phyloP scores from a whole-genome alignment of 2,329 filamentous ascomycete genomes.

The Calonectria leucothoes region DNA sequence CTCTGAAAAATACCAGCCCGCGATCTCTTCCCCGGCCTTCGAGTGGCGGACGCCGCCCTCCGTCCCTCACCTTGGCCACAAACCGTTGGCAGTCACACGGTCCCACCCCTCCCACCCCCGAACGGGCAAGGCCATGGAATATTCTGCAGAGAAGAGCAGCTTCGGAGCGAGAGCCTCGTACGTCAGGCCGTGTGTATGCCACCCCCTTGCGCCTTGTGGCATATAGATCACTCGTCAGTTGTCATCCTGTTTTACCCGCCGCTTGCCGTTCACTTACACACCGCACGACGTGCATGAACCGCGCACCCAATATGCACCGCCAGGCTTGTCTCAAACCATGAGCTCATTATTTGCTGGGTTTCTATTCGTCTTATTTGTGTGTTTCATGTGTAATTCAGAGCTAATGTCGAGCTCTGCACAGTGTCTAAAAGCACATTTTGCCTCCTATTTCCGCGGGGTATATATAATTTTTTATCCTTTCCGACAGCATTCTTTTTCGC shows the following conservation, averaged over 20 bases:
- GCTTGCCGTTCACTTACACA: constrained; percentile 11
- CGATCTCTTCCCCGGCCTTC: constrained; percentile 8
- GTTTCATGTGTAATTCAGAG: constrained; percentile 11
- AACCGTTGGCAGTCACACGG: constrained; percentile 3
- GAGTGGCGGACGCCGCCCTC: neutral
- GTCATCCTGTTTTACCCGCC: neutral
- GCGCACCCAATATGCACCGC: neutral
- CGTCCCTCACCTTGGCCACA: constrained; percentile 12
- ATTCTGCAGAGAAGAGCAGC: neutral
- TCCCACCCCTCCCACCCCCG: constrained; percentile 14
- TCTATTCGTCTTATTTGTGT: constrained; percentile 3
- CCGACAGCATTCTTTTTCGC: constrained; percentile 1
- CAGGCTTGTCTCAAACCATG: neutral
- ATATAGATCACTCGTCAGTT: neutral
- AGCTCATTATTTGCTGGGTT: neutral
- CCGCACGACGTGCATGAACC: neutral
- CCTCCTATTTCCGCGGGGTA: constrained; percentile 30
- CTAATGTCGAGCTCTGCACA: constrained; percentile 1
- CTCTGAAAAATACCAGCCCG: neutral
- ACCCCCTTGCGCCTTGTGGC: neutral
- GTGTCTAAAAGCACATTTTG: neutral
- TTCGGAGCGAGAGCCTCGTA: neutral
- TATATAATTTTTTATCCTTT: constrained; percentile 27
- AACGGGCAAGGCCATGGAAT: constrained; percentile 20
- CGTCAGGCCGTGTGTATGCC: neutral